Evolutionary conservation across 768 basidiomycete genomes (phyloP).

Genomic region (Phlebiopsis gigantea): DNA sequence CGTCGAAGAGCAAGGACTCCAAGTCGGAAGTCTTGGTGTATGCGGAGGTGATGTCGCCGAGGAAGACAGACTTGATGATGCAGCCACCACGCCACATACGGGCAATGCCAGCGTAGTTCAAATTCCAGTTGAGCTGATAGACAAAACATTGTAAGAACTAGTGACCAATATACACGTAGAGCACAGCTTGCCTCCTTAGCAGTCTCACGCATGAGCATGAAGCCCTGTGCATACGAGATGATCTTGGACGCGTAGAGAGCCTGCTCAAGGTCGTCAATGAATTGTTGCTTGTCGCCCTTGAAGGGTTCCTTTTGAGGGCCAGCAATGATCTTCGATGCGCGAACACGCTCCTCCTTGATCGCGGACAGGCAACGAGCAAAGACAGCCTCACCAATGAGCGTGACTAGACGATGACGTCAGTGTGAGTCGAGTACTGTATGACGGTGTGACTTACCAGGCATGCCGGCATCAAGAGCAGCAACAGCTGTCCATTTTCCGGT

Average conservation of each 20-base stretch:
- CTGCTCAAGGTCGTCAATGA: conserved; percentile 99
- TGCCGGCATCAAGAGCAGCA: conserved; percentile 90
- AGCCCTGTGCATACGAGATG: conserved; percentile 99
- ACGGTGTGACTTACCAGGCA: conserved; percentile 51
- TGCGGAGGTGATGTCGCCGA: conserved; percentile 86
- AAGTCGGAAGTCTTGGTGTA: conserved; percentile 81
- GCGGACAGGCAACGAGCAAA: conserved; percentile 98
- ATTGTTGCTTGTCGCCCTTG: conserved; percentile 97
- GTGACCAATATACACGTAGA: too few relatives aligned
- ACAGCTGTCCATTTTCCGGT: conserved; percentile 99
- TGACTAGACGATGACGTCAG: conserved; percentile 49
- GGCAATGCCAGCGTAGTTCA: conserved; percentile 98
- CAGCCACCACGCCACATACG: conserved; percentile 99
- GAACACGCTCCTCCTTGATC: conserved; percentile 92
- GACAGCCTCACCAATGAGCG: conserved; percentile 98
- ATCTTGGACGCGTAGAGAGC: conserved; percentile 99
- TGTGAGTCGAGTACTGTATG: neutral
- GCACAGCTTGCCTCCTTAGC: conserved; percentile 59
- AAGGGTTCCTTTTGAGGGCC: conserved; percentile 92
- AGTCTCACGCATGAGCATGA: conserved; percentile 98
- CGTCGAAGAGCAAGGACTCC: conserved; percentile 91
- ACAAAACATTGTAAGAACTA: too few relatives aligned
- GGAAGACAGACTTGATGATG: conserved; percentile 95
- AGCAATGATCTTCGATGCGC: conserved; percentile 85
- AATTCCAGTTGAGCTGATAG: conserved; percentile 74